phyloP scores from a whole-genome alignment of 352 stramenopile genomes.

The Phytophthora brassicae region DNA sequence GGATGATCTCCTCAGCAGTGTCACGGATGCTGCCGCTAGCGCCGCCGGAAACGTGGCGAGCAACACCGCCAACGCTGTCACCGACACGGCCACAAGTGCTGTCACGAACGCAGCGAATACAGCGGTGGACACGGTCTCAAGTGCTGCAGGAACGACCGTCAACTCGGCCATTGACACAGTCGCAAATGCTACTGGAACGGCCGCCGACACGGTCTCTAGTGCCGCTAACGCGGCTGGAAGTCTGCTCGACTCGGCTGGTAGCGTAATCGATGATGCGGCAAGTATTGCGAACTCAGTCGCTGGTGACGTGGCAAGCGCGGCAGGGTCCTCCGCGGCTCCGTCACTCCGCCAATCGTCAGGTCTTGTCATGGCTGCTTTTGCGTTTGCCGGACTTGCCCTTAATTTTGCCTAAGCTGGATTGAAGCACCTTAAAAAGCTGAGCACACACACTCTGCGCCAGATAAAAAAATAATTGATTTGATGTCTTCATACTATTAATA shows the following conservation, averaged over 20 bases:
- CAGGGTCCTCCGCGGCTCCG: slow-evolving; percentile 12
- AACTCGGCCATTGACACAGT: slow-evolving; percentile 18
- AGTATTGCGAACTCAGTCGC: slow-evolving; percentile 24
- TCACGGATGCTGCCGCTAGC: slow-evolving; percentile 12
- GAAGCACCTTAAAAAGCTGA: slow-evolving; percentile 18
- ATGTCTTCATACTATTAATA: too few species aligned
- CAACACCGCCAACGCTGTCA: neutral
- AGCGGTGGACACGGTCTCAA: slow-evolving; percentile 15
- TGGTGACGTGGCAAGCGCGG: slow-evolving; percentile 24
- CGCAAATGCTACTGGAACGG: slow-evolving; percentile 13
- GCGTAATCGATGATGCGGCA: slow-evolving; percentile 12
- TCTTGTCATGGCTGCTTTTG: slow-evolving; percentile 20
- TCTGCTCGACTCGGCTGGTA: slow-evolving; percentile 17
- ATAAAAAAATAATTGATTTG: too few species aligned
- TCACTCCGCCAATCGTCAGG: slow-evolving; percentile 22
- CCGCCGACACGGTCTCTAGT: slow-evolving; percentile 14
- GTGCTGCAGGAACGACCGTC: slow-evolving; percentile 2
- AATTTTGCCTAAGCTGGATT: slow-evolving; percentile 26
- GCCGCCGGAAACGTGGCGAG: slow-evolving; percentile 14
- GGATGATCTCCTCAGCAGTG: slow-evolving; percentile 18
- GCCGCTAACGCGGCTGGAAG: slow-evolving; percentile 16
- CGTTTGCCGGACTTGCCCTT: slow-evolving; percentile 27
- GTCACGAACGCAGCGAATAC: slow-evolving; percentile 1
- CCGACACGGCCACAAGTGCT: slow-evolving; percentile 2
- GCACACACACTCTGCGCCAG: neutral